These are phyloP conservation scores for Fraxinus platypoda DNA, from an alignment of 305 asterid species.

Conservation along the genomic window DNA sequence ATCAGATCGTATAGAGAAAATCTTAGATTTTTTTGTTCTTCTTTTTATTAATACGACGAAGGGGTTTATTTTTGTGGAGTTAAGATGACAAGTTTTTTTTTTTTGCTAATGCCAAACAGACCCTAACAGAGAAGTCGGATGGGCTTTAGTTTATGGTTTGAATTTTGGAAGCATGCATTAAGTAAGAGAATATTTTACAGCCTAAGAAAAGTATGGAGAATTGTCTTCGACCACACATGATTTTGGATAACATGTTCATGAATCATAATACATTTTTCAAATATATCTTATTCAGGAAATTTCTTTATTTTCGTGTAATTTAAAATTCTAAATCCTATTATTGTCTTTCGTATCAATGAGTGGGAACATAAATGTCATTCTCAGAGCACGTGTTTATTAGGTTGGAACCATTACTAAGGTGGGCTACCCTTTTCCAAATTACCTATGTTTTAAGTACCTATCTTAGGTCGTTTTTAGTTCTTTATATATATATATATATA, in stretches of 20 bases:
- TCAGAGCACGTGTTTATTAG: background rate
- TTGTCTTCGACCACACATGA: background rate
- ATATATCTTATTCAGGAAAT: background rate
- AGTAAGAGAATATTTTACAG: background rate
- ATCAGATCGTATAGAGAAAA: too few species aligned
- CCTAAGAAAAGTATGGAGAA: background rate
- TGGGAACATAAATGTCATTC: background rate
- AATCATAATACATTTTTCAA: background rate
- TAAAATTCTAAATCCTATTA: background rate
- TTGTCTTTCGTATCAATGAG: background rate
- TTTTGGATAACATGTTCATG: background rate
- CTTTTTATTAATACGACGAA: too few species aligned
- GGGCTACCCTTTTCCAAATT: too few species aligned
- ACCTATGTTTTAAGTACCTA: too few species aligned
- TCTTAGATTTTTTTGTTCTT: too few species aligned
- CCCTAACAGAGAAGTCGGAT: background rate
- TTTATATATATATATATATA: too few species aligned
- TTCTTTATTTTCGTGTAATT: background rate
- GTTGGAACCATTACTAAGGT: too few species aligned
- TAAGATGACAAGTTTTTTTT: too few species aligned
- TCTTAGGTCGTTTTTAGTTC: too few species aligned
- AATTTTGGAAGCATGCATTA: constrained; percentile 13
- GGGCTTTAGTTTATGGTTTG: constrained; percentile 16
- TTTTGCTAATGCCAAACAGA: background rate
- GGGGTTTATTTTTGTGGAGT: too few species aligned